Conservation (phyloP, 768 basidiomycete species). For the Asterophora lycoperdoides region DNA sequence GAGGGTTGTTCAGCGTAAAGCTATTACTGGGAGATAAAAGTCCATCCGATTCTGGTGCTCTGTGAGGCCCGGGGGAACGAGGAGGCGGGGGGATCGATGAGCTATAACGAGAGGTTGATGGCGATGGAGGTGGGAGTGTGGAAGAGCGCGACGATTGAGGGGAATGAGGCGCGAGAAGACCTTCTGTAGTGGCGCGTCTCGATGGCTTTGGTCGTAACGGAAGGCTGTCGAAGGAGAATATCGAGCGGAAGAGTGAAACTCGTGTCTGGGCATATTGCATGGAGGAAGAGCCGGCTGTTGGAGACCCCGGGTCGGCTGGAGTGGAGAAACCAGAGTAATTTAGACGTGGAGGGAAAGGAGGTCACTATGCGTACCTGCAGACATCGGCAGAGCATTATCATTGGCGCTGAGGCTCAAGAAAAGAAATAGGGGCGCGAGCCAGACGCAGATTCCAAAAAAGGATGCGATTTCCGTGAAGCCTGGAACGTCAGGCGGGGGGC, state of each 20-base stretch:
- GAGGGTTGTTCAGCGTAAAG: slow-evolving; percentile 40
- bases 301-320: slow-evolving; percentile 39
- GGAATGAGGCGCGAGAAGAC: slow-evolving; percentile 65
- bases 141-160: slow-evolving; percentile 36
- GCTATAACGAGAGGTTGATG: slow-evolving; percentile 20
- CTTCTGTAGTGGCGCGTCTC: slow-evolving; percentile 52
- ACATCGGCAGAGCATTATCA: slow-evolving; percentile 86
- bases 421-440: slow-evolving; percentile 87
- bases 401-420: slow-evolving; percentile 96
- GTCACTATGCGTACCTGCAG: slow-evolving; percentile 37
- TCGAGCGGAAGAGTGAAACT: slow-evolving; percentile 64
- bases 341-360: not conserved
- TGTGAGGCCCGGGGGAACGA: slow-evolving; percentile 33
- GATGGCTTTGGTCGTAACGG: slow-evolving; percentile 40
- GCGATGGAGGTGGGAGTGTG: slow-evolving; percentile 27
- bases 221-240: slow-evolving; percentile 45
- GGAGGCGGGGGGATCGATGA: slow-evolving; percentile 24
- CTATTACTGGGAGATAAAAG: slow-evolving; percentile 23
- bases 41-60: slow-evolving; percentile 30
- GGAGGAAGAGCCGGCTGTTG: slow-evolving; percentile 24
- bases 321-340: not conserved
- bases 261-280: slow-evolving; percentile 27
- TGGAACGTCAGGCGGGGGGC: slow-evolving; percentile 29
- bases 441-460: slow-evolving; percentile 83
- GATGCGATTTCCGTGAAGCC: slow-evolving; percentile 75